Base-by-base conservation (phyloP, 495 filamentous ascomycete genomes). In the Margaritispora aquatica region DNA sequence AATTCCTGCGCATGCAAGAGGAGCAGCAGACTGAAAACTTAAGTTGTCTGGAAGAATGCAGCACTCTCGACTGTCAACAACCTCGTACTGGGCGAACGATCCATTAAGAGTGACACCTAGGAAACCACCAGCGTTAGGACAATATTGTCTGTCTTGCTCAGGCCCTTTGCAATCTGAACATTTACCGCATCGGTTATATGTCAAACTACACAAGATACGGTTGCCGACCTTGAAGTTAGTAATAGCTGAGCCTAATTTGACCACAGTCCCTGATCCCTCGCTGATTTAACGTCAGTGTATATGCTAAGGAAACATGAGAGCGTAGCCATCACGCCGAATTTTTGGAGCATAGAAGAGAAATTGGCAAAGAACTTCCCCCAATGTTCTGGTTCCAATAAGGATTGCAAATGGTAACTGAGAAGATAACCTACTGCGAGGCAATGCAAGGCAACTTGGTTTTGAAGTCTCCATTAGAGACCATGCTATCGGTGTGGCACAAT, bases 401-500 rank as follows among this genome's bases (percentile, higher is more conserved):
- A n/a, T n/a, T n/a, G n/a, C n/a, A n/a, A n/a, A n/a, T n/a, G n/a
- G n/a, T n/a, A n/a, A n/a, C n/a, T n/a, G n/a, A n/a, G n/a, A n/a
- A n/a, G n/a, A n/a, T n/a, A n/a, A n/a, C n/a, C 69, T 86, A 82
- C 64, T 87, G 84, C 0, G 78, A 84, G 2, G 74, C 80, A 26
- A 74, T 84, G 55, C 71, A 73, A 0, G 82, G 80, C 7, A 84
- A 71, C 17, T 62, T 55, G 19, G 73, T 70, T 22, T 62, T 62
- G 66, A 78, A 66, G 48, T 71, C 55, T 54, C 83, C 79, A 1
- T 71, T 64, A 38, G 60, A 60, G 29, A 79, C 76, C 74, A 84
- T 82, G 58, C 67, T 59, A 67, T 85, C 84, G 8, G 83, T 84
- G 69, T 86, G 82, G 73, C 82, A 86, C 63, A 82, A 73, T 11